Evolutionary conservation across 1,139 yeast species (phyloP).

Genomic region (Scheffersomyces insectosa): DNA sequence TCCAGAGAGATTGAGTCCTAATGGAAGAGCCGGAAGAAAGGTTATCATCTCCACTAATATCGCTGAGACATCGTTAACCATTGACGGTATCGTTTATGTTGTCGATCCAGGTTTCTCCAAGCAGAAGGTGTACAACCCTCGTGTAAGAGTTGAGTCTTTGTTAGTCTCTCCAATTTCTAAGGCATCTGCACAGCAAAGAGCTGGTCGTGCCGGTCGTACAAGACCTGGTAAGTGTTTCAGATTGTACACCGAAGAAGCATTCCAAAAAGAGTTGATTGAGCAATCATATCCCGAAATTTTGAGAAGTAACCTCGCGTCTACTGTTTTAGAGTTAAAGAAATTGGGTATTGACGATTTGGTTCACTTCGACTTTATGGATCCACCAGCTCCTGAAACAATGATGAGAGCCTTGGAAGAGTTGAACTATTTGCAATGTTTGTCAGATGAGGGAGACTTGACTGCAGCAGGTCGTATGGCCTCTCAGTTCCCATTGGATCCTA

Average conservation of each 20-base stretch:
- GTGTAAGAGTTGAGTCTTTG: slow-evolving; percentile 92
- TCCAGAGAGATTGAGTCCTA: slow-evolving; percentile 59
- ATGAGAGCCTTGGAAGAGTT: slow-evolving; percentile 97
- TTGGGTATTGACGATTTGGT: slow-evolving; percentile 94
- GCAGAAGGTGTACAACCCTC: slow-evolving; percentile 95
- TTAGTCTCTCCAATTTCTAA: slow-evolving; percentile 95
- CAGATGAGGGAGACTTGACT: slow-evolving; percentile 90
- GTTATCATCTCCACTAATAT: slow-evolving; percentile 93
- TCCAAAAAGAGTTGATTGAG: slow-evolving; percentile 87
- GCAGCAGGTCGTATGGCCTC: slow-evolving; percentile 87
- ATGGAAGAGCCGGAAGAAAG: slow-evolving; percentile 89
- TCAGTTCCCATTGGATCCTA: slow-evolving; percentile 93
- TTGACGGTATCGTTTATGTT: slow-evolving; percentile 95
- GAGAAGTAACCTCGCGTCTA: slow-evolving; percentile 85
- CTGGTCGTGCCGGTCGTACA: slow-evolving; percentile 99
- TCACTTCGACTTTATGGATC: slow-evolving; percentile 98
- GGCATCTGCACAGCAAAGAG: slow-evolving; percentile 97
- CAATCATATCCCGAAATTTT: slow-evolving; percentile 96
- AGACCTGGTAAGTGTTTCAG: slow-evolving; percentile 98
- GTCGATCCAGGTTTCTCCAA: slow-evolving; percentile 97
- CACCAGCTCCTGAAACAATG: slow-evolving; percentile 99
- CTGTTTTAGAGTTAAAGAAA: slow-evolving; percentile 90
- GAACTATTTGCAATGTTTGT: slow-evolving; percentile 84
- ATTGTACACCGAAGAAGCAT: slow-evolving; percentile 94
- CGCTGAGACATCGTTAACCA: slow-evolving; percentile 96